phyloP scores from a whole-genome alignment of 2,329 filamentous ascomycete species.

The Ophiocordyceps camponoti-floridani region DNA sequence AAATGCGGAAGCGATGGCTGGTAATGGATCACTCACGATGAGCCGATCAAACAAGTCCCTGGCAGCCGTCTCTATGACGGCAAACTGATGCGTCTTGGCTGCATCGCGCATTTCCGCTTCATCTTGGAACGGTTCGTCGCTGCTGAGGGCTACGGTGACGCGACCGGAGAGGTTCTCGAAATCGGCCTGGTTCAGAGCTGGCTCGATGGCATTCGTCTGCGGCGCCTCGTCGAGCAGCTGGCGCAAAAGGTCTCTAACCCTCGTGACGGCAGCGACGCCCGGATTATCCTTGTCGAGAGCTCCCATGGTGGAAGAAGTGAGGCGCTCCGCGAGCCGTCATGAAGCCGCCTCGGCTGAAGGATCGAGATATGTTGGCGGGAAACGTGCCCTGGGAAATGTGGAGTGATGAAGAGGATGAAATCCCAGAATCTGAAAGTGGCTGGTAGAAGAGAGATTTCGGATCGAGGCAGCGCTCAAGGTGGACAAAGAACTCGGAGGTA shows the following conservation, averaged over 20 bases:
- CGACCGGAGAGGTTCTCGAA: slow-evolving; percentile 30
- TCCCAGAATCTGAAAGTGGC: no score
- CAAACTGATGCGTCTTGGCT: slow-evolving; percentile 34
- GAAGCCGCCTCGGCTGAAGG: background rate
- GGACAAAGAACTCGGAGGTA: background rate
- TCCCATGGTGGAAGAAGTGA: slow-evolving; percentile 24
- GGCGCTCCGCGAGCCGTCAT: background rate
- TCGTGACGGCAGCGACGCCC: slow-evolving; percentile 32
- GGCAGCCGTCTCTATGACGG: slow-evolving; percentile 67
- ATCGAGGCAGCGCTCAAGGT: background rate
- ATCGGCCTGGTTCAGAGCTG: slow-evolving; percentile 54
- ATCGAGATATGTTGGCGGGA: background rate
- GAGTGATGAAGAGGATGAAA: background rate
- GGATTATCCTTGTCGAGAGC: slow-evolving; percentile 24
- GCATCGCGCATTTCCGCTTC: slow-evolving; percentile 18
- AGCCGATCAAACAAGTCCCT: slow-evolving; percentile 64
- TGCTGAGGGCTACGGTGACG: slow-evolving; percentile 18
- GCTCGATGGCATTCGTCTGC: slow-evolving; percentile 44
- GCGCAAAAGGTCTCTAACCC: slow-evolving; percentile 34
- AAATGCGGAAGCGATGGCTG: slow-evolving; percentile 1
- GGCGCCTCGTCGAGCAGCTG: slow-evolving; percentile 41
- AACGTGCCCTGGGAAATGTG: background rate
- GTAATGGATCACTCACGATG: slow-evolving; percentile 38
- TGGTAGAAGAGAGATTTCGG: background rate
- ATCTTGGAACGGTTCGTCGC: slow-evolving; percentile 6